Conservation (phyloP, 2,329 filamentous ascomycete species). For the Aspergillus luchuensis region DNA sequence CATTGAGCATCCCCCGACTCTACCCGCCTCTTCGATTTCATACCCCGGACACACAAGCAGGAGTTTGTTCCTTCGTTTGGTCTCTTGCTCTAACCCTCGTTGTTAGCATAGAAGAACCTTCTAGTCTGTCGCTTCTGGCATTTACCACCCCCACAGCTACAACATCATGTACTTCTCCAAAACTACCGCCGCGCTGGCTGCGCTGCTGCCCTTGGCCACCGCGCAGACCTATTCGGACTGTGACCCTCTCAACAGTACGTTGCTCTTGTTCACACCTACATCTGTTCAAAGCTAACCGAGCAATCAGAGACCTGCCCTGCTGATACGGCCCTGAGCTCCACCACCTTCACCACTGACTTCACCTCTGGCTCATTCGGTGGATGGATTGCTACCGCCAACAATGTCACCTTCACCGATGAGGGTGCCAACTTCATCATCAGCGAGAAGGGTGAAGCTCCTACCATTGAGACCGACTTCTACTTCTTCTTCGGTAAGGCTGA, state of each 20-base stretch:
- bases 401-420: slow-evolving; percentile 65
- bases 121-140: background rate
- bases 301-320: slow-evolving; percentile 60
- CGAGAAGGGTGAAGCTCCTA: slow-evolving; percentile 77
- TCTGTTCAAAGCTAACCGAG: slow-evolving; percentile 8
- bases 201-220: slow-evolving; percentile 32
- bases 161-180: slow-evolving; percentile 36
- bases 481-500: slow-evolving; percentile 97
- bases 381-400: slow-evolving; percentile 69
- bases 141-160: background rate
- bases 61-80: slow-evolving; percentile 1
- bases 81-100: background rate
- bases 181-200: slow-evolving; percentile 34
- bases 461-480: slow-evolving; percentile 86
- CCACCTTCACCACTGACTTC: slow-evolving; percentile 37
- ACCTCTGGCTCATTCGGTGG: slow-evolving; percentile 55
- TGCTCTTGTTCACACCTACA: background rate
- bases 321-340: slow-evolving; percentile 66
- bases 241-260: slow-evolving; percentile 59
- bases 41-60: background rate
- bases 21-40: slow-evolving; percentile 3
- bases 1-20: background rate
- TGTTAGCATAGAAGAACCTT: background rate
- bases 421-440: slow-evolving; percentile 81
- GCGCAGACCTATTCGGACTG: slow-evolving; percentile 78